phyloP scores from a whole-genome alignment of 1,139 yeast species.

The Meyerozyma athensensis region DNA sequence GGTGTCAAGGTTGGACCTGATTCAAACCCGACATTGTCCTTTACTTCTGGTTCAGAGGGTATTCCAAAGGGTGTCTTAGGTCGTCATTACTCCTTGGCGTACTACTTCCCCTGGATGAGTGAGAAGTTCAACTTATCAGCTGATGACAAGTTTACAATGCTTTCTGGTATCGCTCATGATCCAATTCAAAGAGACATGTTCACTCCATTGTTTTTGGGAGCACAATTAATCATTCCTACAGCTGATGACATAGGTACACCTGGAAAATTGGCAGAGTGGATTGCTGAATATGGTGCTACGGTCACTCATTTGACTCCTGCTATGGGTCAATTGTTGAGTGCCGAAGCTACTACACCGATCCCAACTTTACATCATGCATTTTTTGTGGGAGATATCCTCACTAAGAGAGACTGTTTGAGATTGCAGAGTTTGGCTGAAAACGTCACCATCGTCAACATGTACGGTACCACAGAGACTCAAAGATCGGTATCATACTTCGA shows the following conservation, averaged over 20 bases:
- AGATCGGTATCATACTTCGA: constrained; percentile 94
- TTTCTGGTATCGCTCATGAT: constrained; percentile 98
- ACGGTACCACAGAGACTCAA: constrained; percentile 99
- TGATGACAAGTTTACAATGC: constrained; percentile 90
- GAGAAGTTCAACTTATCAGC: constrained; percentile 70
- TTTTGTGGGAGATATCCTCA: constrained; percentile 95
- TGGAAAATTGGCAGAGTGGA: constrained; percentile 96
- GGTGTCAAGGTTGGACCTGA: constrained; percentile 98
- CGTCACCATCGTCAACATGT: constrained; percentile 92
- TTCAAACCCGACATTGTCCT: constrained; percentile 91
- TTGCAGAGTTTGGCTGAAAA: constrained; percentile 89
- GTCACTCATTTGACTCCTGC: constrained; percentile 98
- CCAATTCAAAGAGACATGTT: constrained; percentile 99
- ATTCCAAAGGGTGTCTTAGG: constrained; percentile 98
- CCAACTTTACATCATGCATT: constrained; percentile 91
- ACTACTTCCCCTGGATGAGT: constrained; percentile 99
- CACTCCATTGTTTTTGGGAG: constrained; percentile 95
- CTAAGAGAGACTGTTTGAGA: constrained; percentile 93
- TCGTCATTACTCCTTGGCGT: constrained; percentile 92
- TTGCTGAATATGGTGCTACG: constrained; percentile 85
- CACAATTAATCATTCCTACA: constrained; percentile 87
- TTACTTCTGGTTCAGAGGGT: constrained; percentile 99
- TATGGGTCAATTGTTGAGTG: constrained; percentile 95
- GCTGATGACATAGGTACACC: constrained; percentile 98
- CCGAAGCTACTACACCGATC: constrained; percentile 90